Percentiles rank a stretch among this genome's conserved stretches.
These are phyloP conservation scores for Zarea fungicola DNA, from an alignment of 2,329 filamentous ascomycete species.

Conservation along the genomic window DNA sequence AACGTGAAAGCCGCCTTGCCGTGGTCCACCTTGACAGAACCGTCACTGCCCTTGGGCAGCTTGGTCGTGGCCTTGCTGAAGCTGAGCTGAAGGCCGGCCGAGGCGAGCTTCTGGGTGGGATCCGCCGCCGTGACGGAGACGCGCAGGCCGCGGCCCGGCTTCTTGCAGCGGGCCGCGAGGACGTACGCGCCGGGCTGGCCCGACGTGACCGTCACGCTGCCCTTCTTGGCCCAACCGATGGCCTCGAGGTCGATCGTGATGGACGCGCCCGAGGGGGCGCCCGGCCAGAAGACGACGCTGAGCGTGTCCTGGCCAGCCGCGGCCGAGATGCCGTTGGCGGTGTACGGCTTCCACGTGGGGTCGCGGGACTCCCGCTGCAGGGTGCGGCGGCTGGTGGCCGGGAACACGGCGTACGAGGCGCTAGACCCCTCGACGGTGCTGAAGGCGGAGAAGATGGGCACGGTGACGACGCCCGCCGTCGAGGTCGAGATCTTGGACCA, in stretches of 20 bases:
- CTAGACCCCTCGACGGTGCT: conserved; percentile 15
- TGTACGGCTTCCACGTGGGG: conserved; percentile 16
- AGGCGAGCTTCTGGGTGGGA: conserved; percentile 18
- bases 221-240: conserved; percentile 17
- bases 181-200: conserved; percentile 17
- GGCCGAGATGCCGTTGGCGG: conserved; percentile 16
- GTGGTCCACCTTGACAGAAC: conserved; percentile 1
- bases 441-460: conserved; percentile 20
- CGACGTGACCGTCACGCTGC: conserved; percentile 16
- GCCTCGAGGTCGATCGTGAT: conserved; percentile 15
- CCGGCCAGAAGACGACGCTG: conserved; percentile 21
- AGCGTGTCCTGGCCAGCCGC: conserved; percentile 15
- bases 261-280: conserved; percentile 12
- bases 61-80: neutral
- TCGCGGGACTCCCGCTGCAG: conserved; percentile 12
- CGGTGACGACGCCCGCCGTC: conserved; percentile 13
- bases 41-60: neutral
- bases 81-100: conserved; percentile 12
- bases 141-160: conserved; percentile 1
- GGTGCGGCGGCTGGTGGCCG: conserved; percentile 12
- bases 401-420: conserved; percentile 18
- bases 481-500: conserved; percentile 22
- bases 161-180: conserved; percentile 8
- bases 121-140: conserved; percentile 17
- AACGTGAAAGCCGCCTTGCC: conserved; percentile 10